phyloP scores from a whole-genome alignment of 225 moss, liverwort and hornwort species.

The Straminergon stramineum region DNA sequence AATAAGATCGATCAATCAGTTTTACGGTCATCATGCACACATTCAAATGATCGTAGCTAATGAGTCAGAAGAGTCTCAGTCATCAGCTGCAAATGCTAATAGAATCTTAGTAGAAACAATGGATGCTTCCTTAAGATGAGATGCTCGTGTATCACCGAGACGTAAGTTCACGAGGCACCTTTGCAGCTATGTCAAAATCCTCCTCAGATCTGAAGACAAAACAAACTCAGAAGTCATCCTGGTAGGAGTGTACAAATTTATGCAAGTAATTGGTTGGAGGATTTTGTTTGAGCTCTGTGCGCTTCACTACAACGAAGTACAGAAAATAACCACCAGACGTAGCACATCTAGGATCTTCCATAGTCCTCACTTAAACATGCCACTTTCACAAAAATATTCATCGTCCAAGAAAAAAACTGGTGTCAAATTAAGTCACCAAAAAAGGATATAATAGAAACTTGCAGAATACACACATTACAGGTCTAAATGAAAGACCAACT shows the following conservation, averaged over 20 bases:
- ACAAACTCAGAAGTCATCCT: background rate
- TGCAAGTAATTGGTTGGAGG: background rate
- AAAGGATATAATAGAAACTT: background rate
- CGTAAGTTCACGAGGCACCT: background rate
- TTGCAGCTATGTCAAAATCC: background rate
- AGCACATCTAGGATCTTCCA: background rate
- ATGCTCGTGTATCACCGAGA: background rate
- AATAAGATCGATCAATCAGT: background rate
- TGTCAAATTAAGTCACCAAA: background rate
- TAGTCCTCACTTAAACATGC: background rate
- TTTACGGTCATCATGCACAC: background rate
- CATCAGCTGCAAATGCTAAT: background rate
- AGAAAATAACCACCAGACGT: background rate
- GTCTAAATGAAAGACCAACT: slow-evolving; percentile 16
- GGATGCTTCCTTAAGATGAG: background rate
- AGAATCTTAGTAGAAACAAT: background rate
- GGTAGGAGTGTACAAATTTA: background rate
- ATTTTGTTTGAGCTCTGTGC: background rate
- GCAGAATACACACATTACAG: slow-evolving; percentile 6
- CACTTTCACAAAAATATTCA: background rate
- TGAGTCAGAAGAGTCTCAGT: background rate
- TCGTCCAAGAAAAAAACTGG: background rate
- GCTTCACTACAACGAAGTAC: background rate
- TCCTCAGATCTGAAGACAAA: background rate
- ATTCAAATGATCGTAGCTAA: background rate